Conservation (phyloP, 768 basidiomycete genomes). For the Tylopilus subfusipes region DNA sequence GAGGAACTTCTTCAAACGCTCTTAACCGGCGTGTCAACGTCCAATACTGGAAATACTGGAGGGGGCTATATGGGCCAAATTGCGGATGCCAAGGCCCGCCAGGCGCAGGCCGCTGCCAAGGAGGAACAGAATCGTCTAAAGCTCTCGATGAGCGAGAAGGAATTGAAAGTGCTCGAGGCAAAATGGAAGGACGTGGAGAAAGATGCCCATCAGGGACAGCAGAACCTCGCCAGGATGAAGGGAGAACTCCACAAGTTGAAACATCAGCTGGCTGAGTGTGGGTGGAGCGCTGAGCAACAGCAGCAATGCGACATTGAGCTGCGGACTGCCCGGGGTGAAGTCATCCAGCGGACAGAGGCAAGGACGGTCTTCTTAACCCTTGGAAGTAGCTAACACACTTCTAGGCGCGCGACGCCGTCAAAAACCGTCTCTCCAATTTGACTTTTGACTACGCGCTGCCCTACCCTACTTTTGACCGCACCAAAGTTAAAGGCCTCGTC, state of each 20-base stretch:
- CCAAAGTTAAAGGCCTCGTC: slow-evolving; percentile 87
- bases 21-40: slow-evolving; percentile 84
- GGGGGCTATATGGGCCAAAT: slow-evolving; percentile 98
- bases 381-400: slow-evolving; percentile 6
- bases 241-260: slow-evolving; percentile 55
- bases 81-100: slow-evolving; percentile 72
- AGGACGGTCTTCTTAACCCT: slow-evolving; percentile 8
- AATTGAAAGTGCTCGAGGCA: slow-evolving; percentile 70
- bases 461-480: slow-evolving; percentile 73
- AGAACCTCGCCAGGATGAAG: slow-evolving; percentile 58
- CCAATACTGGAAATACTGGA: slow-evolving; percentile 58
- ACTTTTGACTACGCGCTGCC: slow-evolving; percentile 85
- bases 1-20: slow-evolving; percentile 96
- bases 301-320: slow-evolving; percentile 49
- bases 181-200: slow-evolving; percentile 81
- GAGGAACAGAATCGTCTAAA: slow-evolving; percentile 79
- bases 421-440: slow-evolving; percentile 61
- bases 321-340: slow-evolving; percentile 49
- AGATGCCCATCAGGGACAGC: slow-evolving; percentile 75
- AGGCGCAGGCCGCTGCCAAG: slow-evolving; percentile 76
- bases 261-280: slow-evolving; percentile 52
- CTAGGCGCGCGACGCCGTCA: slow-evolving; percentile 67
- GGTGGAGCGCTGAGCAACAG: slow-evolving; percentile 79
- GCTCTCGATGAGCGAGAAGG: slow-evolving; percentile 73
- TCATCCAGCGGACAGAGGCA: slow-evolving; percentile 64